Percentiles rank a stretch among this genome's conserved stretches.
Evolutionary conservation across 1,284 basidiomycete genomes (phyloP).

Genomic region (Ustilago nuda): DNA sequence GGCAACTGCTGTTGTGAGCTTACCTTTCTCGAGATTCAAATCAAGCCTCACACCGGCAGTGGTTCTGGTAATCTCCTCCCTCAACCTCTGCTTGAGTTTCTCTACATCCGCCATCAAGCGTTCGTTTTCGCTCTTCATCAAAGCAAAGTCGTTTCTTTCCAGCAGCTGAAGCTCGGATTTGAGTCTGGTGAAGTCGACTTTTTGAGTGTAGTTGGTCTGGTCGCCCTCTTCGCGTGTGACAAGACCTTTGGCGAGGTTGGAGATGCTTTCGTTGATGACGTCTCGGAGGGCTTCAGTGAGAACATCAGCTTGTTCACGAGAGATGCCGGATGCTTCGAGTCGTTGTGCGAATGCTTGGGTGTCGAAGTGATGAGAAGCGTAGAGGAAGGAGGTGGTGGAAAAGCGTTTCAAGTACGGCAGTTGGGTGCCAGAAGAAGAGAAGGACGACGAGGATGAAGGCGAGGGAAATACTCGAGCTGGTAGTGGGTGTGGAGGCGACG

Average conservation of each 20-base stretch:
- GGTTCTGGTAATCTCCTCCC: conserved; percentile 84
- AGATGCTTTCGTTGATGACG: conserved; percentile 66
- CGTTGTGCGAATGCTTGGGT: conserved; percentile 66
- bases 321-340: conserved; percentile 65
- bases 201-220: conserved; percentile 65
- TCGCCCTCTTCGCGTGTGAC: conserved; percentile 67
- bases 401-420: conserved; percentile 37
- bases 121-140: conserved; percentile 96
- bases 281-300: conserved; percentile 64
- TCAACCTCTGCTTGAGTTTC: conserved; percentile 91
- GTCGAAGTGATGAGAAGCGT: conserved; percentile 61
- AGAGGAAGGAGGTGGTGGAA: conserved; percentile 41
- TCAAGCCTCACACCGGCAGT: conserved; percentile 95
- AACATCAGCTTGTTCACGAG: conserved; percentile 64
- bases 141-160: conserved; percentile 96
- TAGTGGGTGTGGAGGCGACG: conserved; percentile 20
- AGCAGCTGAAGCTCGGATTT: conserved; percentile 96
- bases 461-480: conserved; percentile 33
- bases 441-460: conserved; percentile 13
- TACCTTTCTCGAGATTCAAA: conserved; percentile 91
- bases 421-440: conserved; percentile 10
- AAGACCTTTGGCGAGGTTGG: conserved; percentile 61
- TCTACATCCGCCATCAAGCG: conserved; percentile 90
- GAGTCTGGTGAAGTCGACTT: conserved; percentile 93
- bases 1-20: not conserved